phyloP scores from a whole-genome alignment of 2,329 filamentous ascomycete genomes.

The Diaporthe amygdali region DNA sequence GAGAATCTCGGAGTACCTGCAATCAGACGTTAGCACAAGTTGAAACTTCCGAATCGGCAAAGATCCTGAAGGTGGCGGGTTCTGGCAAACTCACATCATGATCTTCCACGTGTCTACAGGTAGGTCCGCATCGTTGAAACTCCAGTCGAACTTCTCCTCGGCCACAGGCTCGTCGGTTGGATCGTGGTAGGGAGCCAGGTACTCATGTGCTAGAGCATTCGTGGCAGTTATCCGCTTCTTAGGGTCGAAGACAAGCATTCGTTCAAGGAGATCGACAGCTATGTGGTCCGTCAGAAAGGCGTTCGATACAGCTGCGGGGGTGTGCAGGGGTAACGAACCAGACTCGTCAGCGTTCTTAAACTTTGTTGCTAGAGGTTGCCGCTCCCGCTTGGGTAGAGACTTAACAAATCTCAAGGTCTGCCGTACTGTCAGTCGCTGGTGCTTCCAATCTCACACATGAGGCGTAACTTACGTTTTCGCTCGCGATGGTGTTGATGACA shows the following conservation, averaged over 20 bases:
- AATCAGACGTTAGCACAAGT: constrained; percentile 6
- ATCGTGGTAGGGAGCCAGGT: constrained; percentile 96
- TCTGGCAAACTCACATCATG: constrained; percentile 82
- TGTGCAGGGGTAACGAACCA: constrained; percentile 56
- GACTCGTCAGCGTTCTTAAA: constrained; percentile 93
- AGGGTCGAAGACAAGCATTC: constrained; percentile 98
- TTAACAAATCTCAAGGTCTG: constrained; percentile 97
- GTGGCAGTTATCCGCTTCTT: constrained; percentile 90
- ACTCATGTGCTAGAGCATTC: constrained; percentile 87
- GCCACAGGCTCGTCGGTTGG: constrained; percentile 94
- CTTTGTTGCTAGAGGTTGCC: constrained; percentile 84
- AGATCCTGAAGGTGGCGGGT: not conserved
- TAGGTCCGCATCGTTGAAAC: constrained; percentile 96
- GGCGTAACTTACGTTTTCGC: constrained; percentile 78
- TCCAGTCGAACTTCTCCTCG: constrained; percentile 99
- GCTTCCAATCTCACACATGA: not conserved
- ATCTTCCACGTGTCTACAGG: constrained; percentile 99
- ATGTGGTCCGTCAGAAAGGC: constrained; percentile 24
- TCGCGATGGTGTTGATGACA: constrained; percentile 98
- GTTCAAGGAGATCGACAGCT: constrained; percentile 94
- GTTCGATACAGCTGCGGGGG: not conserved
- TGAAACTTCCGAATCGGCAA: not conserved
- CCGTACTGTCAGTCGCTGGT: constrained; percentile 26
- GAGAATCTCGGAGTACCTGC: constrained; percentile 97
- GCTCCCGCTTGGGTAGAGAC: constrained; percentile 92